These are phyloP conservation scores for Rhododendron kiyosumense DNA, from an alignment of 148 eudicot genomes.

Conservation along the genomic window DNA sequence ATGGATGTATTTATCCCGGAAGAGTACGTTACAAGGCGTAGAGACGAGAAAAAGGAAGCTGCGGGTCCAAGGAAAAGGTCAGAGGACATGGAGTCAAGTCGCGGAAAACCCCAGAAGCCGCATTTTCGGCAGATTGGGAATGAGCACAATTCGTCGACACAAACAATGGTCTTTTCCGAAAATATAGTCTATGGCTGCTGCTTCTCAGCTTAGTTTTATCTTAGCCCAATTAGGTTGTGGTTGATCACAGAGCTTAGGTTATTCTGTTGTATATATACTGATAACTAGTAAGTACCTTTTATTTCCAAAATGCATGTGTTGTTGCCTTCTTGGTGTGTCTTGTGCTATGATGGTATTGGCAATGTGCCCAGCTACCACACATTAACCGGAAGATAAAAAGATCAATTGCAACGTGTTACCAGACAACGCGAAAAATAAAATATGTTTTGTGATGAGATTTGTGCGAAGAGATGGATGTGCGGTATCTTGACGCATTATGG, in stretches of 20 bases:
- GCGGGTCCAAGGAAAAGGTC: not conserved
- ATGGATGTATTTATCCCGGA: conserved; percentile 40
- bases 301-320: not conserved
- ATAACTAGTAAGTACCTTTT: not conserved
- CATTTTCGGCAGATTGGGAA: not conserved
- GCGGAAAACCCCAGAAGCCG: not conserved
- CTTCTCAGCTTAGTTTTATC: conserved; percentile 6
- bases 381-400: too few species aligned
- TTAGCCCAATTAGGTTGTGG: not conserved
- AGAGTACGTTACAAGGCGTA: conserved; percentile 24
- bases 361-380: too few species aligned
- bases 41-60: conserved; percentile 26
- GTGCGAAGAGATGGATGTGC: too few species aligned
- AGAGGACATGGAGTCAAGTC: not conserved
- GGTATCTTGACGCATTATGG: too few species aligned
- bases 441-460: too few species aligned
- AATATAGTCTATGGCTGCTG: not conserved
- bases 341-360: too few species aligned
- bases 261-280: not conserved
- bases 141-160: not conserved
- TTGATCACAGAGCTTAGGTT: not conserved
- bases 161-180: not conserved
- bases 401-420: too few species aligned
- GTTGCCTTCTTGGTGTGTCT: not conserved
- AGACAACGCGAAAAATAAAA: too few species aligned